These are phyloP conservation scores for Roridomyces roridus DNA, from an alignment of 768 basidiomycete genomes.

Conservation along the genomic window DNA sequence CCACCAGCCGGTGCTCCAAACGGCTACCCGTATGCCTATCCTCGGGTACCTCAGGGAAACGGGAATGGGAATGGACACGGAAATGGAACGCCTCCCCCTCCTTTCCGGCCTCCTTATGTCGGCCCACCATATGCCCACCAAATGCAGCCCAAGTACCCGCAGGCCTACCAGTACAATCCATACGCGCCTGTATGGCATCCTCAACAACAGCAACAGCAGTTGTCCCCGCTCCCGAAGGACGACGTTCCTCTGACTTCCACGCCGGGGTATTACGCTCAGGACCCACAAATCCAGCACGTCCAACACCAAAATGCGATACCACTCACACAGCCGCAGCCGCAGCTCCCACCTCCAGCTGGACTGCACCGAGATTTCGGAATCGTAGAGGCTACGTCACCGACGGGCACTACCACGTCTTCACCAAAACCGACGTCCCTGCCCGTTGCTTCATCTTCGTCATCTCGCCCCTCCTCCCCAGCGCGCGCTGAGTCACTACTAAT, in stretches of 20 bases:
- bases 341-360: too few relatives aligned
- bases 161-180: not conserved
- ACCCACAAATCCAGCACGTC: not conserved
- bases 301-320: not conserved
- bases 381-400: too few relatives aligned
- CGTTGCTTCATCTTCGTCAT: not conserved
- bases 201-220: constrained; percentile 13
- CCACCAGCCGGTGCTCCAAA: constrained; percentile 13
- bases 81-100: not conserved
- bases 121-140: not conserved
- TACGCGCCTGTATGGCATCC: not conserved
- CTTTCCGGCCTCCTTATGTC: constrained; percentile 12
- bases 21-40: constrained; percentile 8
- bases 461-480: not conserved
- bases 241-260: not conserved
- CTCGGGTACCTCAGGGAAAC: not conserved
- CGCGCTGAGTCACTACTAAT: not conserved
- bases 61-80: not conserved
- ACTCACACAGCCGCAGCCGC: not conserved
- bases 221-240: constrained; percentile 9
- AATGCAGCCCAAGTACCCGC: not conserved
- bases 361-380: too few relatives aligned
- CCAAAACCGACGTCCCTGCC: not conserved
- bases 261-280: not conserved
- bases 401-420: too few relatives aligned